A percentile compares a stretch with the other conserved stretches of the same genome.
phyloP scores from a whole-genome alignment of 1,284 basidiomycete genomes.

The Anthracocystis panici-leucophaei region DNA sequence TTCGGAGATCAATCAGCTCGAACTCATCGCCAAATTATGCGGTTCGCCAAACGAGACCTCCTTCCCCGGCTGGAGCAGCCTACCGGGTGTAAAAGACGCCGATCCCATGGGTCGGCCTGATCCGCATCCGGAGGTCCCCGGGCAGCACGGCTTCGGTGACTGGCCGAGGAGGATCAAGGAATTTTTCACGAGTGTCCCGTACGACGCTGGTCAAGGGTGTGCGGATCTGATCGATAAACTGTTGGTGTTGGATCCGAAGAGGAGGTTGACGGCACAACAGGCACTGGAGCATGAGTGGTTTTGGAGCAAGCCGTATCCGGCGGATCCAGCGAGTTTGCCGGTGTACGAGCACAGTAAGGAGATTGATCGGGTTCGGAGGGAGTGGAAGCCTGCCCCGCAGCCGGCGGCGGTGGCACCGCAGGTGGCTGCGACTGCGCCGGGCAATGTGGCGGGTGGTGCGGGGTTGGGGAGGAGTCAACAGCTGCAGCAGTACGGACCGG shows the following conservation, averaged over 20 bases:
- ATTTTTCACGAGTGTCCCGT: slow-evolving; percentile 45
- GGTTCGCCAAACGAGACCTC: slow-evolving; percentile 81
- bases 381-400: slow-evolving; percentile 35
- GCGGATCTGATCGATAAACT: slow-evolving; percentile 66
- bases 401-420: not conserved
- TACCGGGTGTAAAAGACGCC: slow-evolving; percentile 68
- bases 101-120: slow-evolving; percentile 62
- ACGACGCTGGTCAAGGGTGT: slow-evolving; percentile 53
- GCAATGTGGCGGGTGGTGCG: not conserved
- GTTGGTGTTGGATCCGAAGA: slow-evolving; percentile 63
- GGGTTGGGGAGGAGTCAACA: not conserved
- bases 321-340: slow-evolving; percentile 64
- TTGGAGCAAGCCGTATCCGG: slow-evolving; percentile 64
- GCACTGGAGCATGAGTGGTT: slow-evolving; percentile 68
- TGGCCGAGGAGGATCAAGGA: slow-evolving; percentile 51
- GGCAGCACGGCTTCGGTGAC: slow-evolving; percentile 60
- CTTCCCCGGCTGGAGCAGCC: slow-evolving; percentile 81
- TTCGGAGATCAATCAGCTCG: slow-evolving; percentile 89
- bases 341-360: slow-evolving; percentile 67
- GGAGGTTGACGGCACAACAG: slow-evolving; percentile 62
- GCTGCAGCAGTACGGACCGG: no score
- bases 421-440: not conserved
- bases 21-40: slow-evolving; percentile 88
- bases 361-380: slow-evolving; percentile 58
- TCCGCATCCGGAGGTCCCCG: slow-evolving; percentile 48